Conservation (phyloP, 495 filamentous ascomycete species). For the Tuber umbilicatum region DNA sequence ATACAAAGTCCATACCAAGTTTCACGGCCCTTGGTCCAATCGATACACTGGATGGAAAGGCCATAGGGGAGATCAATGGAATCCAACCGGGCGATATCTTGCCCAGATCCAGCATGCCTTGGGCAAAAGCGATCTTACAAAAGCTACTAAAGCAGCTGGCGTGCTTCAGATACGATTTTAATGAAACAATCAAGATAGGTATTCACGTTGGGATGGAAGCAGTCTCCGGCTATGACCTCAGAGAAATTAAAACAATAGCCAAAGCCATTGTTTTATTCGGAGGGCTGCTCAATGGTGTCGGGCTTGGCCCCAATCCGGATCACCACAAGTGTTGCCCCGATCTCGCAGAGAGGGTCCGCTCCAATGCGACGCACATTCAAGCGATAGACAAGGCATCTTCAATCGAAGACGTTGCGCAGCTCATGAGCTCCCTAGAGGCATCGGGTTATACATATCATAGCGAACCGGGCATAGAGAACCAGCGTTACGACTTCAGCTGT, state of each 20-base stretch:
- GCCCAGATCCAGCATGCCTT: not conserved
- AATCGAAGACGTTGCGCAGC: constrained; percentile 13
- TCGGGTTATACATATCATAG: not conserved
- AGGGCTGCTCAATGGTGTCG: constrained; percentile 9
- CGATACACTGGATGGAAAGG: not conserved
- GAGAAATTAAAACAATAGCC: constrained; percentile 24
- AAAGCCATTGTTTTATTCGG: constrained; percentile 26
- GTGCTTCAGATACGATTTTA: not conserved
- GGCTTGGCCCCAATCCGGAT: not conserved
- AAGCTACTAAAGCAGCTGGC: not conserved
- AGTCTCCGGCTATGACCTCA: constrained; percentile 16
- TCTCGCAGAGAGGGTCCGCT: not conserved
- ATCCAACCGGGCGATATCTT: not conserved
- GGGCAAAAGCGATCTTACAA: not conserved
- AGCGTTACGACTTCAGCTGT: constrained; percentile 20
- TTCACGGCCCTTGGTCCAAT: not conserved
- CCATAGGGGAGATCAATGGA: too few species aligned
- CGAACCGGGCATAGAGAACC: constrained; percentile 13
- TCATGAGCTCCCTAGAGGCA: constrained; percentile 16
- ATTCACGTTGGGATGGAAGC: not conserved
- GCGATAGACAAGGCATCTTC: constrained; percentile 22
- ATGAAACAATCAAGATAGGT: not conserved
- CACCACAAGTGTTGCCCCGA: not conserved
- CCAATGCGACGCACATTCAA: constrained; percentile 14
- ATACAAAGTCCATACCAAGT: not conserved